Percentiles rank a stretch among this genome's conserved stretches.
These are phyloP conservation scores for Alnus rubra DNA, from an alignment of 306 rosid genomes.

Conservation along the genomic window DNA sequence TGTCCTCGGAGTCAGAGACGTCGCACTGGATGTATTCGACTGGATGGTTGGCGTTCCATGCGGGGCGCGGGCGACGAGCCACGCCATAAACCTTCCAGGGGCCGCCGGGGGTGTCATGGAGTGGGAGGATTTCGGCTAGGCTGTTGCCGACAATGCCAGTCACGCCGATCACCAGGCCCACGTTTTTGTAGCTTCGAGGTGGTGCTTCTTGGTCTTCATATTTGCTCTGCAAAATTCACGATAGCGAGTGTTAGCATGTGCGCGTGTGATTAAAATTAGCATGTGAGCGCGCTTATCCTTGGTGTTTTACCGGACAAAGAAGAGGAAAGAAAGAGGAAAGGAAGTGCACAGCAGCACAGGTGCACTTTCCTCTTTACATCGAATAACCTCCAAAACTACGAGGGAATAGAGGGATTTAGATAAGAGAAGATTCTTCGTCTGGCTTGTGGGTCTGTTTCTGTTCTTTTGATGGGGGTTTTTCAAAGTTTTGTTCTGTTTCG, in stretches of 20 bases:
- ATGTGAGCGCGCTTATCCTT: not conserved
- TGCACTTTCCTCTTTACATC: too few species aligned
- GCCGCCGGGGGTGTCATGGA: constrained; percentile 72
- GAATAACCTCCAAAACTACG: too few species aligned
- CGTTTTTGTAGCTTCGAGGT: constrained; percentile 47
- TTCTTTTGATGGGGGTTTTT: too few species aligned
- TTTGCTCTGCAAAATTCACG: constrained; percentile 36
- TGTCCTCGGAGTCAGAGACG: constrained; percentile 49
- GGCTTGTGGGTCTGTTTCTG: too few species aligned
- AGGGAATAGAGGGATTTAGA: too few species aligned
- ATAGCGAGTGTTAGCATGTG: not conserved
- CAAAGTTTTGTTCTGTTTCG: too few species aligned
- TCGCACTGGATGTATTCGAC: constrained; percentile 70
- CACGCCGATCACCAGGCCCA: constrained; percentile 58
- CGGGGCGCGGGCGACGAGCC: constrained; percentile 63
- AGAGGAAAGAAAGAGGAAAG: not conserved
- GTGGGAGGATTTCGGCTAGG: constrained; percentile 77
- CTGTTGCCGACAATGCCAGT: constrained; percentile 76
- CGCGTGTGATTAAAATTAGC: too few species aligned
- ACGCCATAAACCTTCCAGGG: constrained; percentile 82
- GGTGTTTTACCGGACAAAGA: too few species aligned
- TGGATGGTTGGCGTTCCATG: constrained; percentile 63
- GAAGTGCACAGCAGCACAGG: too few species aligned
- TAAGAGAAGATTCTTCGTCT: too few species aligned
- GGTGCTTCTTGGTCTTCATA: constrained; percentile 41